Conservation (phyloP, 1,284 basidiomycete genomes). For the Takashimella tepidaria region DNA sequence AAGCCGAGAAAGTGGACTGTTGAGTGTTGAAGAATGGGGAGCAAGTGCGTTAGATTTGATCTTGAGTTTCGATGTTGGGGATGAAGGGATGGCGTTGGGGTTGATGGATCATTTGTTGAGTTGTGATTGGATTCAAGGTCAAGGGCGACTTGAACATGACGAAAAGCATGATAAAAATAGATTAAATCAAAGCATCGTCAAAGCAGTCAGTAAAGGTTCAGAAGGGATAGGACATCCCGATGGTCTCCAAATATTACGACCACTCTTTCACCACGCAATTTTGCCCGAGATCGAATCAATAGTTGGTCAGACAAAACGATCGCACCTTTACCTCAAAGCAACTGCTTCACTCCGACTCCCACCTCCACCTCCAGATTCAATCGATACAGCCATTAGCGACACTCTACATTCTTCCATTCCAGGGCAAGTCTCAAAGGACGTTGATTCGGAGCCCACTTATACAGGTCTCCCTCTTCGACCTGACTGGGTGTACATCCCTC, state of each 20-base stretch:
- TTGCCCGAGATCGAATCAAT: conserved; percentile 39
- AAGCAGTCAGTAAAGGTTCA: conserved; percentile 3
- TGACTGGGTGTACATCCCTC: conserved; percentile 68
- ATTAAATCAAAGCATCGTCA: no score
- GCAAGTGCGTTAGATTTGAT: conserved; percentile 20
- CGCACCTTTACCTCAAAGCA: conserved; percentile 45
- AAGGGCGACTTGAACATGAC: no score
- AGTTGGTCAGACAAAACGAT: conserved; percentile 37
- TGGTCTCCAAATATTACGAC: conserved; percentile 43
- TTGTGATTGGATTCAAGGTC: conserved; percentile 28
- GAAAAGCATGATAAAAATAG: background rate
- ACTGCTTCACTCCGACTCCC: conserved; percentile 45
- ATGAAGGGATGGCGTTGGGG: conserved; percentile 45
- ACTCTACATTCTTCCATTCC: no score
- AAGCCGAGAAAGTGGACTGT: conserved; percentile 9
- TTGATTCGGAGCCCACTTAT: no score
- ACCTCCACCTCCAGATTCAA: background rate
- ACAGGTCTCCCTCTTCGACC: conserved; percentile 61
- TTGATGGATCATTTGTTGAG: conserved; percentile 41
- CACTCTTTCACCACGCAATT: conserved; percentile 46
- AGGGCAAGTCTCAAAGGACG: no score
- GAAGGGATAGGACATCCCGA: conserved; percentile 30
- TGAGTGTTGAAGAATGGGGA: conserved; percentile 13
- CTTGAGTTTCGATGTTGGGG: conserved; percentile 30
- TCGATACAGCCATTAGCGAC: no score